Conservation (phyloP, 352 stramenopile genomes). For the Phytophthora lateralis region DNA sequence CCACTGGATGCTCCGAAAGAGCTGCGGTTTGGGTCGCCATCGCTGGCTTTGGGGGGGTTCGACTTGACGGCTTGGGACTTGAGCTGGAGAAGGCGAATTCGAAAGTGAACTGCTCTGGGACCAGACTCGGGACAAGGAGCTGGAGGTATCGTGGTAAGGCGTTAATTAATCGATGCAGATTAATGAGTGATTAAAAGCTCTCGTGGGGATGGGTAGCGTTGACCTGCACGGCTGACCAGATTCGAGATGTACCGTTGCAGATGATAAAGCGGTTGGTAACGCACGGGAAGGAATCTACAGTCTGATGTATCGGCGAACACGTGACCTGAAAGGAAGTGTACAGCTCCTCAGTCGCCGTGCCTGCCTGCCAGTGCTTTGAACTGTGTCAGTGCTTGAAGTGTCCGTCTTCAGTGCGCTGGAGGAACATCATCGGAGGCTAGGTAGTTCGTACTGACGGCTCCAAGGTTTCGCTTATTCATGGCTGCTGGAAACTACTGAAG, state of each 20-base stretch:
- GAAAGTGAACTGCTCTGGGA: constrained; percentile 16
- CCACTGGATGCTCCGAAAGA: constrained; percentile 10
- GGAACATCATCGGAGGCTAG: neutral
- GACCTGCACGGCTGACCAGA: constrained; percentile 4
- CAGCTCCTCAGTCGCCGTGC: neutral
- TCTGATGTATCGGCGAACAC: constrained; percentile 5
- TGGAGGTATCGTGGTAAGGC: constrained; percentile 7
- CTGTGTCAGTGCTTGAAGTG: neutral
- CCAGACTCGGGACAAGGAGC: neutral
- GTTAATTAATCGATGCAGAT: constrained; percentile 18
- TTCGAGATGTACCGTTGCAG: constrained; percentile 14
- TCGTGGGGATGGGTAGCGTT: constrained; percentile 12
- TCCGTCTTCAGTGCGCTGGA: neutral
- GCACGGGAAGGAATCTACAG: constrained; percentile 11
- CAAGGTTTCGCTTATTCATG: neutral
- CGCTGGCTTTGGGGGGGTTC: neutral
- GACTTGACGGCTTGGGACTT: constrained; percentile 1
- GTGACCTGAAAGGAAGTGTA: neutral
- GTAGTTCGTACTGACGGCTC: neutral
- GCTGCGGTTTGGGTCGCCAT: constrained; percentile 16
- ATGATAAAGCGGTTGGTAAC: constrained; percentile 3
- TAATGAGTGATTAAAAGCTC: constrained; percentile 4
- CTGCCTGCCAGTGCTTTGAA: too few species aligned
- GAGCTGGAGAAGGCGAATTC: constrained; percentile 19
- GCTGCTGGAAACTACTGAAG: neutral